phyloP scores from a whole-genome alignment of 2,329 filamentous ascomycete species.

The Helminthosporium solani region DNA sequence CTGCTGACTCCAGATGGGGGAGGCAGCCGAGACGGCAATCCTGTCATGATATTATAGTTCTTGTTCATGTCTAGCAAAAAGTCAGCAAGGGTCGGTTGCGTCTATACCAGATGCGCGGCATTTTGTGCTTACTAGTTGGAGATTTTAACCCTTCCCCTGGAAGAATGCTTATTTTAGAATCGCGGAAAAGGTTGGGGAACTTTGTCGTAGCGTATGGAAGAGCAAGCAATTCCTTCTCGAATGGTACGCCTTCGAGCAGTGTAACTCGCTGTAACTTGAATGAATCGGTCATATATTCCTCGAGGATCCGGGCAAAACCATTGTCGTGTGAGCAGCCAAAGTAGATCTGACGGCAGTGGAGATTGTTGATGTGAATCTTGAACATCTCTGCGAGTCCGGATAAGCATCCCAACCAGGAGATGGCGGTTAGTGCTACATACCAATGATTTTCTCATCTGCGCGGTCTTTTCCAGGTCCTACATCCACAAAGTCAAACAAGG shows the following conservation, averaged over 20 bases:
- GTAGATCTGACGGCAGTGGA: slow-evolving; percentile 61
- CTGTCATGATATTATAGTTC: slow-evolving; percentile 21
- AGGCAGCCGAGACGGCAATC: slow-evolving; percentile 31
- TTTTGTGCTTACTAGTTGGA: neutral
- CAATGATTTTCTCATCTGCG: slow-evolving; percentile 49
- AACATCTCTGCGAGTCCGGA: slow-evolving; percentile 53
- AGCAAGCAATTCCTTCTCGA: slow-evolving; percentile 54
- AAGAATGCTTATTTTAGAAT: slow-evolving; percentile 46
- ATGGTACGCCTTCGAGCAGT: slow-evolving; percentile 58
- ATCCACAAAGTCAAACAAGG: slow-evolving; percentile 48
- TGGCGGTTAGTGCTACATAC: slow-evolving; percentile 45
- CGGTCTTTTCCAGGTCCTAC: slow-evolving; percentile 50
- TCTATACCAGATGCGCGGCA: neutral
- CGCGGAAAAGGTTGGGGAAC: slow-evolving; percentile 56
- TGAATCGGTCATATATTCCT: slow-evolving; percentile 50
- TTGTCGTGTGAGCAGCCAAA: slow-evolving; percentile 61
- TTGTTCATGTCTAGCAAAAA: slow-evolving; percentile 1
- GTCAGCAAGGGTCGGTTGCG: neutral
- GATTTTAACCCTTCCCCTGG: neutral
- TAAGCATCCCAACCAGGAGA: neutral
- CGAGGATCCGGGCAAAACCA: slow-evolving; percentile 55
- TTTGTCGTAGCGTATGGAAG: slow-evolving; percentile 54
- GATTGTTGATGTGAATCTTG: slow-evolving; percentile 57
- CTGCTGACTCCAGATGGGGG: slow-evolving; percentile 5
- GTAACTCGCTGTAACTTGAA: slow-evolving; percentile 52